Percentiles rank a stretch among this genome's conserved stretches.
phyloP scores from a whole-genome alignment of 1,139 yeast genomes.

The Debaryomycetaceae sp. region DNA sequence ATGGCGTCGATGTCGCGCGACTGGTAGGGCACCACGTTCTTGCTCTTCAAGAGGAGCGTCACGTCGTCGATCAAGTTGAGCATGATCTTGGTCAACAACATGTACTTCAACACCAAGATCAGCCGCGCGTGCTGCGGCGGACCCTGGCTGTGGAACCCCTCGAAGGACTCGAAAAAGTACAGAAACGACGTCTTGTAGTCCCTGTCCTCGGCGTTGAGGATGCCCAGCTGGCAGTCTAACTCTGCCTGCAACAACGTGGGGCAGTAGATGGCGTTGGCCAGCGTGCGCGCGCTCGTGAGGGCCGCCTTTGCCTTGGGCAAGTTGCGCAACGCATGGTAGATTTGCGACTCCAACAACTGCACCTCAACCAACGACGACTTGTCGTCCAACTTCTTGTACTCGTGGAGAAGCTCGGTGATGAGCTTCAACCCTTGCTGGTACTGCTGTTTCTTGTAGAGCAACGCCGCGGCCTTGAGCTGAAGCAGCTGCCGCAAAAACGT shows the following conservation, averaged over 20 bases:
- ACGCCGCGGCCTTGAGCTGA: slow-evolving; percentile 75
- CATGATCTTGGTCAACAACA: slow-evolving; percentile 93
- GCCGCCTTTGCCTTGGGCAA: slow-evolving; percentile 92
- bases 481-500: slow-evolving; percentile 85
- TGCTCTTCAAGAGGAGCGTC: slow-evolving; percentile 68
- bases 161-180: slow-evolving; percentile 92
- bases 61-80: slow-evolving; percentile 83
- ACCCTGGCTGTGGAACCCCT: slow-evolving; percentile 66
- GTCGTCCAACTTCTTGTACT: slow-evolving; percentile 91
- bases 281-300: slow-evolving; percentile 90
- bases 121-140: slow-evolving; percentile 69
- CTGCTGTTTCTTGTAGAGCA: slow-evolving; percentile 61
- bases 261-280: slow-evolving; percentile 93
- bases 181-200: slow-evolving; percentile 96
- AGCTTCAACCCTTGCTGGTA: slow-evolving; percentile 71
- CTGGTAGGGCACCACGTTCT: slow-evolving; percentile 76
- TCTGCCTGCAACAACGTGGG: slow-evolving; percentile 95
- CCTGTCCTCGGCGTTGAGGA: slow-evolving; percentile 92
- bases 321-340: slow-evolving; percentile 87
- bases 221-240: slow-evolving; percentile 91
- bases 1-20: slow-evolving; percentile 79
- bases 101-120: slow-evolving; percentile 78
- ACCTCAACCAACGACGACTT: slow-evolving; percentile 94
- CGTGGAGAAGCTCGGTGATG: slow-evolving; percentile 68
- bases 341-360: slow-evolving; percentile 84